A percentile compares a stretch with the other conserved stretches of the same genome.
These are phyloP conservation scores for Monosporozyma aquatica DNA, from an alignment of 805 yeast species.

Conservation along the genomic window DNA sequence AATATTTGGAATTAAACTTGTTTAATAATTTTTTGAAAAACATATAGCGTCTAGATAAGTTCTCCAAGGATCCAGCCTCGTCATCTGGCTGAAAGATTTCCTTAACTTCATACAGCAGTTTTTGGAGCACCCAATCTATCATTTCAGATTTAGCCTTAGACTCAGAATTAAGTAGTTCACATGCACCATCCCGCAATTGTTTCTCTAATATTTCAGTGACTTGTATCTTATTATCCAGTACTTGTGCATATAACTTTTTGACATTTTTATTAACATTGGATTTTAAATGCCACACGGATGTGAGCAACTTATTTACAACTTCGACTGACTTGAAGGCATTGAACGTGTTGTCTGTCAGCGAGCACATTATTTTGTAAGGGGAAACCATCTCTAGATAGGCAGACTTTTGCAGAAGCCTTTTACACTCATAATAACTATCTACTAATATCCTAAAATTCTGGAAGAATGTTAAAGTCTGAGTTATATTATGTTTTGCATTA, in stretches of 20 bases:
- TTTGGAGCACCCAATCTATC: slow-evolving; percentile 60
- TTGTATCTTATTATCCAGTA: slow-evolving; percentile 7
- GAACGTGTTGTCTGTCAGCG: slow-evolving; percentile 24
- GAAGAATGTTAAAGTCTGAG: slow-evolving; percentile 74
- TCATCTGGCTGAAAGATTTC: slow-evolving; percentile 69
- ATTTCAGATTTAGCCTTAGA: slow-evolving; percentile 47
- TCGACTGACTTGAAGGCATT: slow-evolving; percentile 75
- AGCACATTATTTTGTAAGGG: slow-evolving; percentile 27
- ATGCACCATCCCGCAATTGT: slow-evolving; percentile 47
- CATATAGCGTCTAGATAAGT: slow-evolving; percentile 69
- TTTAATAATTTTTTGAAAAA: slow-evolving; percentile 67
- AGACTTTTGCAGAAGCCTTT: slow-evolving; percentile 8
- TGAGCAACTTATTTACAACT: slow-evolving; percentile 35
- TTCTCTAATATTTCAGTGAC: slow-evolving; percentile 10
- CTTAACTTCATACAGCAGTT: slow-evolving; percentile 62
- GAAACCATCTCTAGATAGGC: slow-evolving; percentile 21
- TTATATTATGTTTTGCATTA: slow-evolving; percentile 73
- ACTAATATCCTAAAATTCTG: slow-evolving; percentile 82
- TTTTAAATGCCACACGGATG: slow-evolving; percentile 21
- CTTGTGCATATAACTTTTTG: slow-evolving; percentile 7
- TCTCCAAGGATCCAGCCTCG: slow-evolving; percentile 93
- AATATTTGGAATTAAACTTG: slow-evolving; percentile 44
- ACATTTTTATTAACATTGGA: slow-evolving; percentile 21
- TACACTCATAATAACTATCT: slow-evolving; percentile 30
- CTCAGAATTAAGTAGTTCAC: slow-evolving; percentile 58